Base-by-base conservation (phyloP, 2,329 filamentous ascomycete genomes). In the Alternaria brassicicola region DNA sequence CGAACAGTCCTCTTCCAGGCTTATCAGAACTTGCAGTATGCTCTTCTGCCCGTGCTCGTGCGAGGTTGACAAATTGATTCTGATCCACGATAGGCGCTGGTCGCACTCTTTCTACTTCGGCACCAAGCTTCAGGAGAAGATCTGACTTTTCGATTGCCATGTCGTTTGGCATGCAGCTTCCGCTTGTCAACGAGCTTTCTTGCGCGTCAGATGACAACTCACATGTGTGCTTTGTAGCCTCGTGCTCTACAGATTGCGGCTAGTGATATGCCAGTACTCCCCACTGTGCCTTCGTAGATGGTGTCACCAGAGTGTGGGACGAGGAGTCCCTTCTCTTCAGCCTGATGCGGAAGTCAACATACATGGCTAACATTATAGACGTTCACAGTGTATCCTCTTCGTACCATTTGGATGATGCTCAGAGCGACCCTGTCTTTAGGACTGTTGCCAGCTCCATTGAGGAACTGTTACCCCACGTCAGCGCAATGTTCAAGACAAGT, bases 211-310 rank as follows among this genome's bases (percentile, higher is more conserved):
- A 15, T 26, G 19, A 47, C 26, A 38, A 73, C 82, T 65, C 79
- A 87, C 84, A 99, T 98, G 78, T 98, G 91, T 30, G 93, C 93
- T 65, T 89, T 86, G 80, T 98, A 98, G 31, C 95, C 95, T 76
- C 88, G 86, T 21, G 95, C 93, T 67, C 93, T 86, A 48, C 92
- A 93, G 49, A 99, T 86, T 0, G 91, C 91, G 3, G 95, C 95
- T 9, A 99, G 84, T 15, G 93, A 97, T 69, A 99, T 98, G 21
- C 95, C 95, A 0, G 95, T 99, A 74, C 92, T 96, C 59, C 95
- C 95, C 15, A 97, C 93, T 1, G 95, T 99, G 65, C 95, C 95
- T 81, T 99, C 95, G 78, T 98, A 99, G 71, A 99, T 93, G 41
- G 91, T 96, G 76, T 99, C 95, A 61, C 94, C 94, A 21, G 90